A percentile compares a stretch with the other conserved stretches of the same genome.
Evolutionary conservation across 2,329 filamentous ascomycete genomes (phyloP).

Genomic region (Claviceps sp.): DNA sequence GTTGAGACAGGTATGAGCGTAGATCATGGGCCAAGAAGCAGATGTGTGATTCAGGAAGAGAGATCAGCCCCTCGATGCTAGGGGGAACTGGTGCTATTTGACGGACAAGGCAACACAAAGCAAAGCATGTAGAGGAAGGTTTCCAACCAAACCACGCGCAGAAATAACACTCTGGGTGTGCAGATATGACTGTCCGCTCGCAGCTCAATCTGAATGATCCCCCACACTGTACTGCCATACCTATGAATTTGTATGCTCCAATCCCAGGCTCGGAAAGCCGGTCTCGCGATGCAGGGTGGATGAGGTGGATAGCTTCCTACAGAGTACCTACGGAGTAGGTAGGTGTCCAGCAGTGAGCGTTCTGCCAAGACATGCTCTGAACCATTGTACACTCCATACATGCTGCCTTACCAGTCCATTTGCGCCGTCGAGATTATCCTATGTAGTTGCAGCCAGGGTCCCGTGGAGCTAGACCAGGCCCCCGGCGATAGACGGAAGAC

Average conservation of each 20-base stretch:
- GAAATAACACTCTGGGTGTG: neutral
- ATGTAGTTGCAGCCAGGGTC: constrained; percentile 7
- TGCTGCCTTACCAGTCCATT: neutral
- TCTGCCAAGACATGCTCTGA: constrained; percentile 1
- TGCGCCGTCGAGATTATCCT: constrained; percentile 9
- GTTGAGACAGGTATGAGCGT: constrained; percentile 12
- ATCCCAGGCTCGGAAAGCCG: constrained; percentile 4
- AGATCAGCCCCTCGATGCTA: constrained; percentile 11
- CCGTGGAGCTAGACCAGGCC: neutral
- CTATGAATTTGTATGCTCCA: neutral
- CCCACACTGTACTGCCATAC: constrained; percentile 1
- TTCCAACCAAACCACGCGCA: neutral
- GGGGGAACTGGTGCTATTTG: constrained; percentile 21
- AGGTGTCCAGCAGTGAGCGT: neutral
- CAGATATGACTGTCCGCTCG: neutral
- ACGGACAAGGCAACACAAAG: constrained; percentile 6
- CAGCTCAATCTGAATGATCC: neutral
- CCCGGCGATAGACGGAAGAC: neutral
- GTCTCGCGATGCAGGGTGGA: constrained; percentile 4
- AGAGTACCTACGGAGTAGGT: neutral
- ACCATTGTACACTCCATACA: neutral
- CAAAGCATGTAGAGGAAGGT: neutral
- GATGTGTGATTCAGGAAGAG: constrained; percentile 10
- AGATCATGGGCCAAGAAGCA: constrained; percentile 11
- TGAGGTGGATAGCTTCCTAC: constrained; percentile 3